A percentile compares a stretch with the other conserved stretches of the same genome.
Evolutionary conservation across 139 green algal species (phyloP).

Genomic region (Picochlorum sp.): DNA sequence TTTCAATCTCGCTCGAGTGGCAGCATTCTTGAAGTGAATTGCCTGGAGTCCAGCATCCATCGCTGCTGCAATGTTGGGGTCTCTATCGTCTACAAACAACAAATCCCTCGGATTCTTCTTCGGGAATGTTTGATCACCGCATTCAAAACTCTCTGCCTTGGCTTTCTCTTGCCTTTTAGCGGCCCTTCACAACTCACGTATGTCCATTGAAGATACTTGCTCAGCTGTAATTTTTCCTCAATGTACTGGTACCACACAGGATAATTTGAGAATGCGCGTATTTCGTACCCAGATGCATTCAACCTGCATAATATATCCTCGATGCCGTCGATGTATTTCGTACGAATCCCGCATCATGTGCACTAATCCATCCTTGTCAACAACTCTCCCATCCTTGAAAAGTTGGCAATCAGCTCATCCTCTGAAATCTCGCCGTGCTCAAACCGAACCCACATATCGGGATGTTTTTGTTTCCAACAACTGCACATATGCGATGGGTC

Average conservation of each 20-base stretch:
- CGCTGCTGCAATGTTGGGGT: conserved; percentile 30
- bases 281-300: conserved; percentile 34
- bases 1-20: conserved; percentile 25
- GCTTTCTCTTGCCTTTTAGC: conserved; percentile 65
- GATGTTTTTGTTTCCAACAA: conserved; percentile 73
- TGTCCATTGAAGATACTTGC: conserved; percentile 66
- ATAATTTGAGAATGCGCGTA: conserved; percentile 75
- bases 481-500: conserved; percentile 14
- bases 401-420: conserved; percentile 54
- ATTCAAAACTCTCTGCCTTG: conserved; percentile 36
- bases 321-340: conserved; percentile 71
- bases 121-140: conserved; percentile 27
- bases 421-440: conserved; percentile 62
- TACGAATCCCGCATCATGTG: conserved; percentile 63
- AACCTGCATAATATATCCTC: conserved; percentile 54
- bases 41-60: conserved; percentile 27
- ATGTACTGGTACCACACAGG: conserved; percentile 66
- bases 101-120: conserved; percentile 8
- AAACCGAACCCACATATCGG: conserved; percentile 79
- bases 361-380: conserved; percentile 58
- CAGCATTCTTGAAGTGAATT: conserved; percentile 35
- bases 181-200: conserved; percentile 72
- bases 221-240: conserved; percentile 67
- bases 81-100: conserved; percentile 66
- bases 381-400: conserved; percentile 62